Conservation (phyloP, 2,329 filamentous ascomycete species). For the Exophiala spinifera region DNA sequence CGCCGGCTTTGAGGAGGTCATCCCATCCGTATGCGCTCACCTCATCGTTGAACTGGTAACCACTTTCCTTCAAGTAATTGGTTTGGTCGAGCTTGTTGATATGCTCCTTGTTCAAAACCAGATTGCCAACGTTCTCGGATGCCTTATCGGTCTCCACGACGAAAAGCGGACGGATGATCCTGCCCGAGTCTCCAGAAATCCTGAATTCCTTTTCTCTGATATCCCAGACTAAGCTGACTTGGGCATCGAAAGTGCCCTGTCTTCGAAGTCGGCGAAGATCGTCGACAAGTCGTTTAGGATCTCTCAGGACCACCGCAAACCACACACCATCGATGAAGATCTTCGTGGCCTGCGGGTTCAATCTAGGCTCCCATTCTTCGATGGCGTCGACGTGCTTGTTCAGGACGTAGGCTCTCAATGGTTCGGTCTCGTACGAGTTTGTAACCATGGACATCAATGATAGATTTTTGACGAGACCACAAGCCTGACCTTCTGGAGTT, state of each 20-base stretch:
- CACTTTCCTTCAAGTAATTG: slow-evolving; percentile 53
- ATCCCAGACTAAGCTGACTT: slow-evolving; percentile 92
- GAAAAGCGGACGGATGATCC: slow-evolving; percentile 90
- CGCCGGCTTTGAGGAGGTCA: slow-evolving; percentile 76
- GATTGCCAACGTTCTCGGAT: slow-evolving; percentile 69
- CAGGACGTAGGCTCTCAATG: slow-evolving; percentile 93
- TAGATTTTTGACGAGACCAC: slow-evolving; percentile 95
- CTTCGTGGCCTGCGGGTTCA: slow-evolving; percentile 90
- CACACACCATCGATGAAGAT: slow-evolving; percentile 97
- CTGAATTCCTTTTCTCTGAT: slow-evolving; percentile 98
- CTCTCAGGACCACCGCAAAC: slow-evolving; percentile 84
- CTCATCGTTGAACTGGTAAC: slow-evolving; percentile 34
- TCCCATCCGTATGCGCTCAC: slow-evolving; percentile 80
- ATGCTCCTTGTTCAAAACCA: slow-evolving; percentile 82
- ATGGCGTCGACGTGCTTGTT: slow-evolving; percentile 93
- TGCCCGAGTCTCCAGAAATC: slow-evolving; percentile 94
- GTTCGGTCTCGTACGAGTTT: slow-evolving; percentile 85
- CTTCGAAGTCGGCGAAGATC: slow-evolving; percentile 75
- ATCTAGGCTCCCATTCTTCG: slow-evolving; percentile 85
- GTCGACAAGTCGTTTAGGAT: slow-evolving; percentile 78
- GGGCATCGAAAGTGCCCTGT: slow-evolving; percentile 78
- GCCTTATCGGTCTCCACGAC: slow-evolving; percentile 83
- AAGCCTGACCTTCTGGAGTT: slow-evolving; percentile 96
- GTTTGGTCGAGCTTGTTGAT: slow-evolving; percentile 66
- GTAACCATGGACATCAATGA: slow-evolving; percentile 98